A percentile compares a stretch with the other conserved stretches of the same genome.
Conservation (phyloP, 768 basidiomycete species). For the Trametes cinnabarina region DNA sequence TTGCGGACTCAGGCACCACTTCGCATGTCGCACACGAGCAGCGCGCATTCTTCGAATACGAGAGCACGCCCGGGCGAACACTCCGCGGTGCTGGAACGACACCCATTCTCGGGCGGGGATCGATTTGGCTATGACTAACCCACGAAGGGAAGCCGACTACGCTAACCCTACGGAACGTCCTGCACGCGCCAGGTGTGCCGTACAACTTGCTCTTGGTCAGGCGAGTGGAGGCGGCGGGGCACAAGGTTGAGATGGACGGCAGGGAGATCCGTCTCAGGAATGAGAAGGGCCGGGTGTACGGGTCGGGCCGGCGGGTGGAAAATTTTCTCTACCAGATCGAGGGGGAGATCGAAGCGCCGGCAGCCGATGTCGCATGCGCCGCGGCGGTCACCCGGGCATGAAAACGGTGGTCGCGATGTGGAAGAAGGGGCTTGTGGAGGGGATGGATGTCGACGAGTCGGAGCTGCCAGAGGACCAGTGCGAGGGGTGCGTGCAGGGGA, state of each 20-base stretch:
- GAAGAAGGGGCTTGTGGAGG: constrained; percentile 10
- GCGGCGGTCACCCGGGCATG: constrained; percentile 15
- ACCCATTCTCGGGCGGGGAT: constrained; percentile 15
- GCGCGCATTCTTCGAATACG: constrained; percentile 10
- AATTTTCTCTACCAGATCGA: constrained; percentile 7
- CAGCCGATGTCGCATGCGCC: not conserved
- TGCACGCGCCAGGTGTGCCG: not conserved
- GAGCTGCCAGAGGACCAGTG: constrained; percentile 9
- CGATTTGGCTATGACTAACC: not conserved
- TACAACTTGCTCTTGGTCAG: constrained; percentile 19
- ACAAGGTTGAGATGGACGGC: not conserved
- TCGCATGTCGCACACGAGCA: constrained; percentile 12
- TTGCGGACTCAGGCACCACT: constrained; percentile 16
- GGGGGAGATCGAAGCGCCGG: not conserved
- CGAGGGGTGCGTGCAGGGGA: constrained; percentile 24
- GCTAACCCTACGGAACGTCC: not conserved
- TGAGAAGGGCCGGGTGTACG: not conserved
- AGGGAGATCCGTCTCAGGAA: not conserved
- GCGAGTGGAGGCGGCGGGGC: constrained; percentile 7
- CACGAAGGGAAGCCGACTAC: not conserved
- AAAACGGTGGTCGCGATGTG: constrained; percentile 5
- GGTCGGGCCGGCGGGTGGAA: not conserved
- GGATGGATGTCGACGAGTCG: constrained; percentile 14
- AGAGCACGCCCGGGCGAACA: not conserved
- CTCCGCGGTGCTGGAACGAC: constrained; percentile 17